A percentile compares a stretch with the other conserved stretches of the same genome.
phyloP scores from a whole-genome alignment of 2,329 filamentous ascomycete genomes.

The Sarocladiaceae sp. region DNA sequence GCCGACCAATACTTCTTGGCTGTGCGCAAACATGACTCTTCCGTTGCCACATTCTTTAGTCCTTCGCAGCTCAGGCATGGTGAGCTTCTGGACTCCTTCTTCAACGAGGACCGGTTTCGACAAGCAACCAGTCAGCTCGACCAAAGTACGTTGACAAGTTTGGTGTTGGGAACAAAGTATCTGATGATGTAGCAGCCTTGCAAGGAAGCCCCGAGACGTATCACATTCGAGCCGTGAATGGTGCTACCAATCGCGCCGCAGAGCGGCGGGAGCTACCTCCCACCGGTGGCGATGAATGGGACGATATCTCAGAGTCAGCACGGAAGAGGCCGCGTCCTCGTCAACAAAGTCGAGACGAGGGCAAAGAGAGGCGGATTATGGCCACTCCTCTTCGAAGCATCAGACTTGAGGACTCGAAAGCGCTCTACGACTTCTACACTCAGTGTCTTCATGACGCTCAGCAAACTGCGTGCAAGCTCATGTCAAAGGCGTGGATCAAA shows the following conservation, averaged over 20 bases:
- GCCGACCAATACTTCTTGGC: slow-evolving; percentile 47
- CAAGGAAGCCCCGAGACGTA: too few relatives aligned
- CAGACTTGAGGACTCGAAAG: slow-evolving; percentile 45
- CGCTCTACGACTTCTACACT: slow-evolving; percentile 54
- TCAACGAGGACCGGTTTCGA: slow-evolving; percentile 36
- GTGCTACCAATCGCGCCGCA: not conserved
- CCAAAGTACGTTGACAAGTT: slow-evolving; percentile 24
- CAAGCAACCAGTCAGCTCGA: slow-evolving; percentile 31
- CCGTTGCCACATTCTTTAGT: slow-evolving; percentile 38
- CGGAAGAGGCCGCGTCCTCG: slow-evolving; percentile 5
- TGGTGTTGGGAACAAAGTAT: too few relatives aligned
- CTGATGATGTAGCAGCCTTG: too few relatives aligned
- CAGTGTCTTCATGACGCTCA: slow-evolving; percentile 60
- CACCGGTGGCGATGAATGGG: slow-evolving; percentile 2
- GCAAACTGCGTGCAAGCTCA: slow-evolving; percentile 64
- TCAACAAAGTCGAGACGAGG: slow-evolving; percentile 17
- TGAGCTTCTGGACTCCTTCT: slow-evolving; percentile 37
- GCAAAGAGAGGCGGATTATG: slow-evolving; percentile 34
- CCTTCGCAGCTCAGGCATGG: slow-evolving; percentile 32
- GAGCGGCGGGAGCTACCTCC: not conserved
- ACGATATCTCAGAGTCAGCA: not conserved
- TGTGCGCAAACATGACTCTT: slow-evolving; percentile 41
- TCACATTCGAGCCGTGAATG: not conserved
- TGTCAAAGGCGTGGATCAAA: slow-evolving; percentile 72
- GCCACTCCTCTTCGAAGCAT: slow-evolving; percentile 37